Evolutionary conservation across 1,284 basidiomycete species (phyloP), one percentile per base, ranked within the genome.

Genomic region (Fomes fomentarius): DNA sequence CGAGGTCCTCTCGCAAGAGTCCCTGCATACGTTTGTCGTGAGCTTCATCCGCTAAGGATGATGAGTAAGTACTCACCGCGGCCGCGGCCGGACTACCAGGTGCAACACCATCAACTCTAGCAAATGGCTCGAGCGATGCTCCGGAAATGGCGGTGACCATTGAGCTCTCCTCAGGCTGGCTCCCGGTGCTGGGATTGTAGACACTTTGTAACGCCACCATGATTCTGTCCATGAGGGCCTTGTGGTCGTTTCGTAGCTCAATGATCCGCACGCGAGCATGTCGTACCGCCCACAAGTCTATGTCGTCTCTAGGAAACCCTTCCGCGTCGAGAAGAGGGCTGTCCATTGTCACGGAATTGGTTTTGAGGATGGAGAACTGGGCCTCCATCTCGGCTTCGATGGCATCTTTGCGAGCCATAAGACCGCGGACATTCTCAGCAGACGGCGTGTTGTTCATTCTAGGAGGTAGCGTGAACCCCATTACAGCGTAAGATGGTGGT

Each of bases 261-360:
- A 91, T 84, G 30, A 93, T 83, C 53, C 87, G 79, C 39, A 84
- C 80, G 47, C 86, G 79, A 7, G 93, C 91, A 50, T 81, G 78
- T 22, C 93, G 81, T 26, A 96, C 87, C 4, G 89, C 85, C 68
- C 87, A 94, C 17, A 96, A 78, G 66, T 96, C 94, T 54, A 92
- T 76, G 69, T 92, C 89, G 12, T 83, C 85, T 10, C 92, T 81
- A 1, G 94, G 94, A 70, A 93, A 96, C 6, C 94, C 94, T 53
- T 95, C 88, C 0, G 76, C 63, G 66, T 96, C 93, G 44, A 96
- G 81, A 30, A 96, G 82, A 0, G 91, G 83, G 0, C 89, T 84
- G 34, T 80, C 73, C 74, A 89, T 79, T 5, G 81, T 83, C 38
- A 78, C 80, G 49, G 78, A 79, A 56, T 89, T 79, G 39, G 78